Conservation (phyloP, 441 rosid genomes). For the Metrosideros polymorpha region DNA sequence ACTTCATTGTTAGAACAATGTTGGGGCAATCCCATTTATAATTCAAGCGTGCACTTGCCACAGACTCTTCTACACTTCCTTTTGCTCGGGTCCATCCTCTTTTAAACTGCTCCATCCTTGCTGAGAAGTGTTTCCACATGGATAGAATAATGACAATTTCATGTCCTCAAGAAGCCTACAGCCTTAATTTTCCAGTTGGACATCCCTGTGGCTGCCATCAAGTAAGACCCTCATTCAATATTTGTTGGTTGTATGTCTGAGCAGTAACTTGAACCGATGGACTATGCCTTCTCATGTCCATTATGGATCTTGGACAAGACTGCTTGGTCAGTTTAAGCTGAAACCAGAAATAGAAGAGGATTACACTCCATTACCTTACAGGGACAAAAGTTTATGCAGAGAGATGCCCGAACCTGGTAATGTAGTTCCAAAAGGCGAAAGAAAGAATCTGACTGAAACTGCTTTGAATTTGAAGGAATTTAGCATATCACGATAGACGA, state of each 20-base stretch:
- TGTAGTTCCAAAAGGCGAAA: neutral
- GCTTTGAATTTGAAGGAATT: neutral
- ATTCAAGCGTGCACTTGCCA: neutral
- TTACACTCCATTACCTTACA: neutral
- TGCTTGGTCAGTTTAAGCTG: neutral
- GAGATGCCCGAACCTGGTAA: neutral
- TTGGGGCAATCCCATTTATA: slow-evolving; percentile 42
- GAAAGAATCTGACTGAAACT: neutral
- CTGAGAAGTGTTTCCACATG: neutral
- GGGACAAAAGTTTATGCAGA: neutral
- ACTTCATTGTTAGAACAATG: slow-evolving; percentile 34
- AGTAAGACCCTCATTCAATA: neutral
- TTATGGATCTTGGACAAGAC: neutral
- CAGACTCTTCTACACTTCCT: neutral
- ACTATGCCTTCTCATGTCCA: neutral
- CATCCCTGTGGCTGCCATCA: neutral
- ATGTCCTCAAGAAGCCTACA: neutral
- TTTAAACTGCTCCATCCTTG: neutral
- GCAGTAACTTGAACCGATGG: neutral
- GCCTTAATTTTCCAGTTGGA: neutral
- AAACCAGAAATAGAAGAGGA: neutral
- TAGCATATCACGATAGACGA: neutral
- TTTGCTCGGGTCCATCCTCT: neutral
- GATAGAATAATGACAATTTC: neutral
- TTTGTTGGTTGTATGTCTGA: neutral